Percentiles rank a stretch among this genome's conserved stretches.
phyloP scores from a whole-genome alignment of 371 early-diverging fungal genomes.

The Nosema muscidifuracis region DNA sequence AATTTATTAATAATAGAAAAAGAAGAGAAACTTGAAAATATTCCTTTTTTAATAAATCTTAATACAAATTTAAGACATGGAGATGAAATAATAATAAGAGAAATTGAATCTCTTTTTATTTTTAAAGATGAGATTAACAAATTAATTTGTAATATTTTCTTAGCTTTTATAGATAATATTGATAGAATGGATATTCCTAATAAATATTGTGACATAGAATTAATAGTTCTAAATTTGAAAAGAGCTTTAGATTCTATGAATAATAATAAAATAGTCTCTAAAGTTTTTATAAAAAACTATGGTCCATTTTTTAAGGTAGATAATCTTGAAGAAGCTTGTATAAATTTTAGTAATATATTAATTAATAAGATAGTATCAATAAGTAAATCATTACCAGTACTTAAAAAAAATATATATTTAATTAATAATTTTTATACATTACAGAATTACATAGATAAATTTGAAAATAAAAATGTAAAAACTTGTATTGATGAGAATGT shows the following conservation, averaged over 20 bases:
- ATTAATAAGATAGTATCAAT: conserved; percentile 23
- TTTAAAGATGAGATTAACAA: conserved; percentile 47
- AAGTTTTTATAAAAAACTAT: conserved; percentile 31
- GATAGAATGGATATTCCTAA: conserved; percentile 21
- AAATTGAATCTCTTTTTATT: conserved; percentile 41
- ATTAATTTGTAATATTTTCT: conserved; percentile 41
- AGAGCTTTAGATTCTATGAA: conserved; percentile 22
- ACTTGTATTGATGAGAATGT: conserved; percentile 19
- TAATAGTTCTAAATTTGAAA: conserved; percentile 1
- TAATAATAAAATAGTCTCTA: conserved; percentile 10
- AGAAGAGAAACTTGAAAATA: conserved; percentile 14
- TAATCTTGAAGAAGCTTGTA: conserved; percentile 1
- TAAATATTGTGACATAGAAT: conserved; percentile 24
- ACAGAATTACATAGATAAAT: background rate
- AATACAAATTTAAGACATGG: conserved; percentile 22
- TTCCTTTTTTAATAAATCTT: conserved; percentile 30
- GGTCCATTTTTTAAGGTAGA: conserved; percentile 38
- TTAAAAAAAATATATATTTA: conserved; percentile 38
- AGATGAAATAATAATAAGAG: conserved; percentile 21
- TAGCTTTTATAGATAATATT: conserved; percentile 24
- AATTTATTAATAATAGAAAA: conserved; percentile 43
- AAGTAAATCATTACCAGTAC: conserved; percentile 8
- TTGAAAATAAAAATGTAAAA: conserved; percentile 19
- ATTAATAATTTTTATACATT: conserved; percentile 43
- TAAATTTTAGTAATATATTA: conserved; percentile 17